These are phyloP conservation scores for Haplosporangium sp. DNA, from an alignment of 371 early-diverging fungal species.

Conservation along the genomic window DNA sequence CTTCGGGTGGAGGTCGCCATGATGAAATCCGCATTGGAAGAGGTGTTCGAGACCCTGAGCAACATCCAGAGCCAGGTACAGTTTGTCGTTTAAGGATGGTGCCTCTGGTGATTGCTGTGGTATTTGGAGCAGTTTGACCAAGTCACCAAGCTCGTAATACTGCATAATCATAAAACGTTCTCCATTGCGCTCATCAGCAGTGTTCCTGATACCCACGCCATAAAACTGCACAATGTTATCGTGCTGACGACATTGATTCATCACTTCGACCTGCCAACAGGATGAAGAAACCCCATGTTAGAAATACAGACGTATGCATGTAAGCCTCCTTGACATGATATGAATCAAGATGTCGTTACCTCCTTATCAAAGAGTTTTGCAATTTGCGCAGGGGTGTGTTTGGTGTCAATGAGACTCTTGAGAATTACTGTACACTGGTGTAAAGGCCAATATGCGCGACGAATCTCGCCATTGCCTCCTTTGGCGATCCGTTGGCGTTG, in stretches of 20 bases:
- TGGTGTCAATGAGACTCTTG: conserved; percentile 31
- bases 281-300: background rate
- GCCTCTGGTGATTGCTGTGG: conserved; percentile 15
- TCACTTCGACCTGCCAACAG: conserved; percentile 31
- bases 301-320: background rate
- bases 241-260: conserved; percentile 42
- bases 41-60: conserved; percentile 41
- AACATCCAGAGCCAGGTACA: conserved; percentile 43
- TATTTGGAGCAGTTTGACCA: conserved; percentile 20
- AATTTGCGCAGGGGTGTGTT: conserved; percentile 22
- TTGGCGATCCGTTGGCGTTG: conserved; percentile 35
- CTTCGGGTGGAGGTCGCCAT: conserved; percentile 52
- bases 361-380: conserved; percentile 39
- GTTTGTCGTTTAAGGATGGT: conserved; percentile 25
- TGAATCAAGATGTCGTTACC: conserved; percentile 5
- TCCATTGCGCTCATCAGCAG: conserved; percentile 13
- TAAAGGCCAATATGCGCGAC: conserved; percentile 30
- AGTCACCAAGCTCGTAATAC: conserved; percentile 40
- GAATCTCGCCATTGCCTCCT: conserved; percentile 47
- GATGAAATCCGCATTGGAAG: conserved; percentile 40
- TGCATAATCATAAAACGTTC: conserved; percentile 52
- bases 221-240: conserved; percentile 49
- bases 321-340: too few relatives aligned
- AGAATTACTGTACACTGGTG: conserved; percentile 33
- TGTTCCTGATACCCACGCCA: conserved; percentile 33